phyloP scores from a whole-genome alignment of 2,329 filamentous ascomycete genomes.

The Paraconiothyrium brasiliense region DNA sequence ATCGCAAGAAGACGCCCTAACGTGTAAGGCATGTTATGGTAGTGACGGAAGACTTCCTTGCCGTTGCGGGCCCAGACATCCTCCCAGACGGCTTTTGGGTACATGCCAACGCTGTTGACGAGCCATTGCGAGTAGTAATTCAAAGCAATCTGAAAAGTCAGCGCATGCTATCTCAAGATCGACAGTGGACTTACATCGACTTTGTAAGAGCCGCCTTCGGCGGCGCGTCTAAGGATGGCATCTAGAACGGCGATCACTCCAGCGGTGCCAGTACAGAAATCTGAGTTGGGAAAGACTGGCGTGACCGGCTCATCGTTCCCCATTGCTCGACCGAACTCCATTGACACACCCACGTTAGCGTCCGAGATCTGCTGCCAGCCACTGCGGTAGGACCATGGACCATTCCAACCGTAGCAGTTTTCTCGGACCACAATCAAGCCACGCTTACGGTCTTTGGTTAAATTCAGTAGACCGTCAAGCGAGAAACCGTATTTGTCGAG shows the following conservation, averaged over 20 bases:
- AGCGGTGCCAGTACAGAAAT: conserved; percentile 57
- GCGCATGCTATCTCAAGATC: neutral
- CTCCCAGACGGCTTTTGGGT: conserved; percentile 57
- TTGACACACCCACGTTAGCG: conserved; percentile 56
- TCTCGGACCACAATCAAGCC: conserved; percentile 61
- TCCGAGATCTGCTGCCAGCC: conserved; percentile 66
- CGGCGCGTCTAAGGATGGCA: conserved; percentile 52
- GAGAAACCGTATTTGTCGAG: conserved; percentile 60
- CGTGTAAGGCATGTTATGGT: conserved; percentile 58
- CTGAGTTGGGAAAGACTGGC: conserved; percentile 56
- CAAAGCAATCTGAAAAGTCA: conserved; percentile 37
- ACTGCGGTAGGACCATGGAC: conserved; percentile 56
- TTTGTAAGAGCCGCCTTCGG: conserved; percentile 52
- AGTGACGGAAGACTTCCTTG: conserved; percentile 60
- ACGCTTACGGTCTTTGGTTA: conserved; percentile 52
- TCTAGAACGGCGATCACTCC: conserved; percentile 55
- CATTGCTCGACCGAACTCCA: conserved; percentile 59
- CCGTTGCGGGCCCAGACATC: conserved; percentile 59
- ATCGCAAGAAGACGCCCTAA: conserved; percentile 54
- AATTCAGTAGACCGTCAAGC: conserved; percentile 51
- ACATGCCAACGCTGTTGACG: conserved; percentile 41
- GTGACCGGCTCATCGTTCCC: conserved; percentile 57
- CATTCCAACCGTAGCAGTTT: conserved; percentile 65
- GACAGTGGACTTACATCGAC: conserved; percentile 50
- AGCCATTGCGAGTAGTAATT: conserved; percentile 53